These are phyloP conservation scores for Parsonsia alboflavescens DNA, from an alignment of 257 asterid species.

Conservation along the genomic window DNA sequence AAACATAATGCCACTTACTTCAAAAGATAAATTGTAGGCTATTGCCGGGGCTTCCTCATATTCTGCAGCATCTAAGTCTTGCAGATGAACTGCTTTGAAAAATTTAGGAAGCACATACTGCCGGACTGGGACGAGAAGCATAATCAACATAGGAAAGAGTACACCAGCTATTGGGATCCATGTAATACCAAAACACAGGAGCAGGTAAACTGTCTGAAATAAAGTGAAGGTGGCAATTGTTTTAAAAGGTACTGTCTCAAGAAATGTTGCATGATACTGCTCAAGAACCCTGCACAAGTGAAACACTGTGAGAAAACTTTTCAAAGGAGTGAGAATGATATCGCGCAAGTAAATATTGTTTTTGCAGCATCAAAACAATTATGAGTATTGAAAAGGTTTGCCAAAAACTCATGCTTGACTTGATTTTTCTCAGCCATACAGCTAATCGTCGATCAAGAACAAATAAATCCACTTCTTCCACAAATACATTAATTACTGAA, in stretches of 20 bases:
- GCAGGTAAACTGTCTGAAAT: conserved; percentile 81
- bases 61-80: conserved; percentile 94
- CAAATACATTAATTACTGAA: background rate
- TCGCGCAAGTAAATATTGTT: background rate
- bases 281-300: conserved; percentile 59
- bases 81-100: conserved; percentile 83
- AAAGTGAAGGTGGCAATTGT: conserved; percentile 79
- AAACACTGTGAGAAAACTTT: conserved; percentile 12
- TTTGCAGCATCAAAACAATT: background rate
- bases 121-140: conserved; percentile 91
- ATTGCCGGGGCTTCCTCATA: conserved; percentile 92
- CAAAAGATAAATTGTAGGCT: conserved; percentile 48
- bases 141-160: conserved; percentile 82
- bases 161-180: conserved; percentile 98
- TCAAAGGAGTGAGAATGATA: background rate
- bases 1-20: conserved; percentile 35
- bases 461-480: background rate
- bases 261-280: conserved; percentile 71
- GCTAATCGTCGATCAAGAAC: background rate
- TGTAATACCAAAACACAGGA: conserved; percentile 83
- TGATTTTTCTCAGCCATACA: background rate
- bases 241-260: conserved; percentile 92
- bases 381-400: background rate
- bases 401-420: background rate
- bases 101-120: conserved; percentile 82